phyloP scores from a whole-genome alignment of 192 early-diverging fungal genomes.

The Linnemannia zychae region DNA sequence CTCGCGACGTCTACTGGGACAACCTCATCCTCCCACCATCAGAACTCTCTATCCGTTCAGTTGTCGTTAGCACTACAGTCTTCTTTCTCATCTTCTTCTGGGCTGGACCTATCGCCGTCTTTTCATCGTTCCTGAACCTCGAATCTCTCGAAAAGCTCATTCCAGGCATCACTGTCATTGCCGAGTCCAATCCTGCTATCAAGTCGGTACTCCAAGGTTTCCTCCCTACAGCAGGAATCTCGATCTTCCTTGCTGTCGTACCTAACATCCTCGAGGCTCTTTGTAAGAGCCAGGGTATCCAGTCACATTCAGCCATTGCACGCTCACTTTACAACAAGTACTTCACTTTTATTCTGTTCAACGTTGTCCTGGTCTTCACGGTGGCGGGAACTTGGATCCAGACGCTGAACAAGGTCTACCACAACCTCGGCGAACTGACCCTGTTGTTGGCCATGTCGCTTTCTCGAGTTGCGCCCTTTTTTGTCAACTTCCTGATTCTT shows the following conservation, averaged over 20 bases:
- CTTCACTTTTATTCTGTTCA: conserved; percentile 83
- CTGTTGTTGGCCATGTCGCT: conserved; percentile 74
- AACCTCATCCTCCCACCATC: conserved; percentile 75
- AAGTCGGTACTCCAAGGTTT: conserved; percentile 75
- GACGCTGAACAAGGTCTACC: conserved; percentile 72
- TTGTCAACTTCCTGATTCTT: conserved; percentile 80
- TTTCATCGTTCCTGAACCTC: conserved; percentile 77
- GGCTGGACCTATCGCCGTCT: conserved; percentile 75
- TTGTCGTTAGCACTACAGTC: conserved; percentile 67
- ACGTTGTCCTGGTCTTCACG: conserved; percentile 82
- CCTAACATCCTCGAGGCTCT: conserved; percentile 76
- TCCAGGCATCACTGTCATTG: conserved; percentile 68
- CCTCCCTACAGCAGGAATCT: conserved; percentile 79
- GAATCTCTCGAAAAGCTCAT: conserved; percentile 70
- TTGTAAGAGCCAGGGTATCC: conserved; percentile 61
- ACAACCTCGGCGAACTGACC: conserved; percentile 72
- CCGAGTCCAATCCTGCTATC: conserved; percentile 63
- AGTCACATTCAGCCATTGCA: conserved; percentile 56
- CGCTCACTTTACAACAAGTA: conserved; percentile 68
- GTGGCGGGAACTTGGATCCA: conserved; percentile 78
- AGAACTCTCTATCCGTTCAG: conserved; percentile 66
- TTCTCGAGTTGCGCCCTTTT: conserved; percentile 81
- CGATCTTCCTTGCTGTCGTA: conserved; percentile 75
- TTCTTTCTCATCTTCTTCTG: conserved; percentile 83
- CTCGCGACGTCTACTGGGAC: conserved; percentile 82